Conservation (phyloP, 2,329 filamentous ascomycete genomes). For the Shiraia bambusicola region DNA sequence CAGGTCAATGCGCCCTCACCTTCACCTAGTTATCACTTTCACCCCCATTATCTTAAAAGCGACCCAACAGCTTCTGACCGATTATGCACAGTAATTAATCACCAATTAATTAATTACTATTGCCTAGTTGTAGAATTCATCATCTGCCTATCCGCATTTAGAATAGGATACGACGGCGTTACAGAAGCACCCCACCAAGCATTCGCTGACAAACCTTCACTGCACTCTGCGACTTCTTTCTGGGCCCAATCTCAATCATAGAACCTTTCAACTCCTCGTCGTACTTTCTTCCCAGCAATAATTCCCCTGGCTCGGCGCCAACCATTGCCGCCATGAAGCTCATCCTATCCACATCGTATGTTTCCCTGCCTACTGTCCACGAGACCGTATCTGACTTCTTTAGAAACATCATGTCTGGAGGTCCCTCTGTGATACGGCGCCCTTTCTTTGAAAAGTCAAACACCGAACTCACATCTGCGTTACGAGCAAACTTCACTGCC, state of each 20-base stretch:
- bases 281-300: not conserved
- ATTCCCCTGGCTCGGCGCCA: not conserved
- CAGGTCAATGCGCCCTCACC: conserved; percentile 24
- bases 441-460: conserved; percentile 81
- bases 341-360: conserved; percentile 83
- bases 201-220: conserved; percentile 23
- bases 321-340: conserved; percentile 65
- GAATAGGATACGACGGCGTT: not conserved
- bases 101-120: not conserved
- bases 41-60: not conserved
- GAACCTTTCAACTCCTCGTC: not conserved
- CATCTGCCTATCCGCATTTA: not conserved
- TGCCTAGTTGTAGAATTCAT: not conserved
- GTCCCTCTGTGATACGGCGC: conserved; percentile 80
- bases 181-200: conserved; percentile 10
- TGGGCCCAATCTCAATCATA: not conserved
- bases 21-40: conserved; percentile 6
- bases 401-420: conserved; percentile 82
- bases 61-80: not conserved
- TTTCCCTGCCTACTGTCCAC: conserved; percentile 10
- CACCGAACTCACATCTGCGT: conserved; percentile 84
- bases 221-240: not conserved
- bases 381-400: conserved; percentile 55
- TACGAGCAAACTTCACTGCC: conserved; percentile 78
- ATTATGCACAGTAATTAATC: not conserved